Conservation (phyloP, 768 basidiomycete genomes). For the Macrocybe gigantea region DNA sequence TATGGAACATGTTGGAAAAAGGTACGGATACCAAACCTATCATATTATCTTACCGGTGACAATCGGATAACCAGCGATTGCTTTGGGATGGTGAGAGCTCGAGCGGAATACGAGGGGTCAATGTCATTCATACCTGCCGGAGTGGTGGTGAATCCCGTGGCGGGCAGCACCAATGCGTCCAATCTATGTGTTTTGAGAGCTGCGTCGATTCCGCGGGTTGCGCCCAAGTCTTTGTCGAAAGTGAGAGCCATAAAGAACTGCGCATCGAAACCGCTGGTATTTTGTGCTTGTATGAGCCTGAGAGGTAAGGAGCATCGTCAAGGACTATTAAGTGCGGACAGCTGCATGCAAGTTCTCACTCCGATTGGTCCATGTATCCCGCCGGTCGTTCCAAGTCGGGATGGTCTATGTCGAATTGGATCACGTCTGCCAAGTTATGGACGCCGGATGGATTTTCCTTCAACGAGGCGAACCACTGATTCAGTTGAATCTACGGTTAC, state of each 20-base stretch:
- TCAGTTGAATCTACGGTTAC: slow-evolving; percentile 40
- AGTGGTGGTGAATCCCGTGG: slow-evolving; percentile 29
- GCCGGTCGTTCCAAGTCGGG: slow-evolving; percentile 41
- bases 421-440: slow-evolving; percentile 48
- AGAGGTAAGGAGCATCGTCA: neutral
- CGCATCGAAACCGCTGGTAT: slow-evolving; percentile 34
- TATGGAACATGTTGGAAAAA: slow-evolving; percentile 9
- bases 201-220: slow-evolving; percentile 49
- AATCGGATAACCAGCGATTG: slow-evolving; percentile 63
- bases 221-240: slow-evolving; percentile 40
- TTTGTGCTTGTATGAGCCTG: slow-evolving; percentile 33
- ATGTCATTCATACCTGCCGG: slow-evolving; percentile 26
- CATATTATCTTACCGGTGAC: slow-evolving; percentile 42
- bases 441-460: slow-evolving; percentile 52
- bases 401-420: slow-evolving; percentile 49
- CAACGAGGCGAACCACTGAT: slow-evolving; percentile 40
- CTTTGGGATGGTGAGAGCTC: slow-evolving; percentile 20
- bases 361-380: slow-evolving; percentile 31
- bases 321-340: neutral
- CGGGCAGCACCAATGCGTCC: slow-evolving; percentile 48
- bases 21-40: neutral
- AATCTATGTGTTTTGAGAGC: slow-evolving; percentile 38
- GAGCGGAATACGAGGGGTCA: neutral
- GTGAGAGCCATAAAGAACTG: slow-evolving; percentile 39
- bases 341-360: slow-evolving; percentile 14